These are phyloP conservation scores for Phylloporus rhodoxanthus DNA, from an alignment of 768 basidiomycete species.

Conservation along the genomic window DNA sequence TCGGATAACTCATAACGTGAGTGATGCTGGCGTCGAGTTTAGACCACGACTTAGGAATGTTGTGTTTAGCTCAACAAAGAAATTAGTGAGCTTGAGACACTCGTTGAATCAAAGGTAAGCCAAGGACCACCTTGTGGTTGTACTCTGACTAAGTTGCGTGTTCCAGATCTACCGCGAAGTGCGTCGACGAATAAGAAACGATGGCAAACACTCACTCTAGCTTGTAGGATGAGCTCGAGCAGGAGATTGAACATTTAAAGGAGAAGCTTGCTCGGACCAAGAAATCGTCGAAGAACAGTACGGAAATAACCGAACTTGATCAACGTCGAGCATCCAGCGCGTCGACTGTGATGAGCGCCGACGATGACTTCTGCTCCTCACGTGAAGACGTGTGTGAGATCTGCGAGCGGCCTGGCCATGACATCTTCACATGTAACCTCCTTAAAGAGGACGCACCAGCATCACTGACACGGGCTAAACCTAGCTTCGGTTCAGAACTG, in stretches of 20 bases:
- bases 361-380: constrained; percentile 19
- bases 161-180: constrained; percentile 80
- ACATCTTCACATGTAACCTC: constrained; percentile 78
- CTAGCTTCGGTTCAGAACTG: constrained; percentile 30
- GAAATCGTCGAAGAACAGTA: constrained; percentile 48
- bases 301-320: constrained; percentile 33
- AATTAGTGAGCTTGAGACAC: constrained; percentile 83
- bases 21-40: constrained; percentile 17
- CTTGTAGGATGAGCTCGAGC: constrained; percentile 75
- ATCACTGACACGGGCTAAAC: constrained; percentile 17
- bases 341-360: constrained; percentile 21
- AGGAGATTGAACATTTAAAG: constrained; percentile 71
- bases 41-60: constrained; percentile 1
- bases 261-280: constrained; percentile 59
- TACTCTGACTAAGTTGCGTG: constrained; percentile 4
- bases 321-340: constrained; percentile 18
- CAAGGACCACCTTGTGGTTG: not conserved
- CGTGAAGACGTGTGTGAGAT: constrained; percentile 69
- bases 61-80: constrained; percentile 73
- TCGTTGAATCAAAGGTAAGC: constrained; percentile 88
- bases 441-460: constrained; percentile 50
- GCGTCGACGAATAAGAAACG: constrained; percentile 9
- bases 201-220: constrained; percentile 11
- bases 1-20: constrained; percentile 60
- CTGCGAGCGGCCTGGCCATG: constrained; percentile 80